Conservation (phyloP, 441 rosid species). For the Populus hybrid region DNA sequence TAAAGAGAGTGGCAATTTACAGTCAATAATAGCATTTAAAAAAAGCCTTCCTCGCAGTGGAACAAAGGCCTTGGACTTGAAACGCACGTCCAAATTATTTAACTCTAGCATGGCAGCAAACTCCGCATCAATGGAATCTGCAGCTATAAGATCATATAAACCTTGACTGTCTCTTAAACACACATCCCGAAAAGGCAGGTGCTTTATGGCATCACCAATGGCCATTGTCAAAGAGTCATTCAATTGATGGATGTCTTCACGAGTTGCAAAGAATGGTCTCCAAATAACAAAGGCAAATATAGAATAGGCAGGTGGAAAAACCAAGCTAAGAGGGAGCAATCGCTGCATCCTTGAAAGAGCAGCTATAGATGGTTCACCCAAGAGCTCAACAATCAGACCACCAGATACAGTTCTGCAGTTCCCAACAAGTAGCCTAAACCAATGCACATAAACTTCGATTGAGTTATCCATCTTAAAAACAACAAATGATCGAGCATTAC, state of each 20-base stretch:
- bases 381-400: constrained; percentile 84
- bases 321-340: constrained; percentile 81
- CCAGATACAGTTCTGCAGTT: constrained; percentile 86
- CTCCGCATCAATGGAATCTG: constrained; percentile 86
- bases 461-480: constrained; percentile 63
- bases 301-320: constrained; percentile 90
- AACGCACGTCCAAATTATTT: constrained; percentile 67
- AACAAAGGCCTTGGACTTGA: constrained; percentile 67
- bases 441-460: constrained; percentile 78
- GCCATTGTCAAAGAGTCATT: constrained; percentile 75
- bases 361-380: constrained; percentile 81
- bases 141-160: constrained; percentile 81
- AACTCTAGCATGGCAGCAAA: constrained; percentile 68
- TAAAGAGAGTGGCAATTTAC: constrained; percentile 55
- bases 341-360: constrained; percentile 98
- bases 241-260: constrained; percentile 83
- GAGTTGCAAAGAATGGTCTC: constrained; percentile 64
- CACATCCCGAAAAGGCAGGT: constrained; percentile 88
- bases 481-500: constrained; percentile 64
- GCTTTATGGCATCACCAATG: constrained; percentile 73
- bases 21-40: constrained; percentile 83
- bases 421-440: constrained; percentile 94
- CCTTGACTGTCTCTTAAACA: constrained; percentile 86
- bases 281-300: constrained; percentile 83
- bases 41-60: constrained; percentile 96